These are phyloP conservation scores for Uronychia binucleata DNA, from an alignment of 73 alveolate species.

Conservation along the genomic window DNA sequence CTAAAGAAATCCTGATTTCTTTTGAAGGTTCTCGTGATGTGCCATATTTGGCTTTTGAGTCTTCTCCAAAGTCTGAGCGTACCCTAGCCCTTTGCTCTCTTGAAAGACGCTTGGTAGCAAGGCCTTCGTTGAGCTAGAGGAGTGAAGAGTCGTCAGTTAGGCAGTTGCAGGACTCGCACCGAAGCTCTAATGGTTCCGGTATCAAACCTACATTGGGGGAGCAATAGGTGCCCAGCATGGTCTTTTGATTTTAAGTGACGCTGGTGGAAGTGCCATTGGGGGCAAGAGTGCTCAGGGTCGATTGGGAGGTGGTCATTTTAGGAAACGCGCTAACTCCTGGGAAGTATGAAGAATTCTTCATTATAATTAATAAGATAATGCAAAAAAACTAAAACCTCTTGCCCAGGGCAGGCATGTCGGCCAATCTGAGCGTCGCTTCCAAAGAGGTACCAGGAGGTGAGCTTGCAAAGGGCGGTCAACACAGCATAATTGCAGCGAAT, in stretches of 20 bases:
- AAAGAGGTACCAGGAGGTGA: too few relatives aligned
- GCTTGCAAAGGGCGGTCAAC: too few relatives aligned
- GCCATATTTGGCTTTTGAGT: background rate
- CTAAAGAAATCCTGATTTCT: background rate
- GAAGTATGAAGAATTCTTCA: background rate
- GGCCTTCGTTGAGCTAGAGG: background rate
- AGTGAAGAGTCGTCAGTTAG: background rate
- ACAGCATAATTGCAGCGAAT: too few relatives aligned
- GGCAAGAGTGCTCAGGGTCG: background rate
- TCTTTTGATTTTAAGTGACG: background rate
- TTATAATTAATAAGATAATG: too few relatives aligned
- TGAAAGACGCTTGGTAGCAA: background rate
- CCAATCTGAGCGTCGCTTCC: too few relatives aligned
- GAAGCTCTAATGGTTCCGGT: background rate
- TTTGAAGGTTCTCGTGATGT: background rate
- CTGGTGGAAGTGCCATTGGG: background rate
- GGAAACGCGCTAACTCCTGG: background rate
- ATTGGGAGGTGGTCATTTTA: background rate
- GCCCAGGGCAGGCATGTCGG: too few relatives aligned
- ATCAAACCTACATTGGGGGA: background rate
- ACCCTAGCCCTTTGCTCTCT: background rate
- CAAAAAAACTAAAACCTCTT: too few relatives aligned
- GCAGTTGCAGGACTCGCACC: background rate
- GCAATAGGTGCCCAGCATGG: background rate
- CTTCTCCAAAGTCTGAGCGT: background rate